These are phyloP conservation scores for Starmera pachycereana DNA, from an alignment of 805 yeast species.

Conservation along the genomic window DNA sequence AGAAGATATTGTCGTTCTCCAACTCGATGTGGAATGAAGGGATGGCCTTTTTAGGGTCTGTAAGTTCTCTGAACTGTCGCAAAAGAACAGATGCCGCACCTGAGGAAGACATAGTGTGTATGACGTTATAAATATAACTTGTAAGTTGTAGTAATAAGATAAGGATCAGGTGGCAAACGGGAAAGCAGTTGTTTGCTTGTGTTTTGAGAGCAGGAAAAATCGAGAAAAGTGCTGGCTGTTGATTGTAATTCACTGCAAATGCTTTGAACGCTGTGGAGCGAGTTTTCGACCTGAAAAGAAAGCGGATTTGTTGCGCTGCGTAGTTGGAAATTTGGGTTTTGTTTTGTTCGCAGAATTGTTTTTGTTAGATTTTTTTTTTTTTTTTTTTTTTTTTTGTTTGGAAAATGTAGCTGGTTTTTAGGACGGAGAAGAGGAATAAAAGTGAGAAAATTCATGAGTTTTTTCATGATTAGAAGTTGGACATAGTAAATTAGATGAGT, in stretches of 20 bases:
- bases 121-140: background rate
- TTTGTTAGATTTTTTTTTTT: too few relatives aligned
- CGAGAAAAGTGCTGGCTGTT: background rate
- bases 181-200: background rate
- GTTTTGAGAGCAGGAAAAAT: background rate
- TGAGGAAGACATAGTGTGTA: conserved; percentile 9
- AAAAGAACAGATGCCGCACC: conserved; percentile 75
- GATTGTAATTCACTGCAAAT: background rate
- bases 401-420: too few relatives aligned
- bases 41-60: conserved; percentile 81
- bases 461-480: background rate
- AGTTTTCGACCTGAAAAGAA: background rate
- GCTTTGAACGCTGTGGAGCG: background rate
- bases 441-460: background rate
- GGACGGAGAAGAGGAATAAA: background rate
- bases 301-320: background rate
- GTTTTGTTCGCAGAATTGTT: too few relatives aligned
- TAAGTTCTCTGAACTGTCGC: conserved; percentile 89
- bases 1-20: conserved; percentile 51
- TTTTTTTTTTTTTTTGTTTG: too few relatives aligned
- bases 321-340: too few relatives aligned
- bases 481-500: too few relatives aligned
- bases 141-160: too few relatives aligned
- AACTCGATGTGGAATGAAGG: conserved; percentile 63
- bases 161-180: background rate